phyloP scores from a whole-genome alignment of 495 filamentous ascomycete species.

The Amphirosellinia nigrospora region DNA sequence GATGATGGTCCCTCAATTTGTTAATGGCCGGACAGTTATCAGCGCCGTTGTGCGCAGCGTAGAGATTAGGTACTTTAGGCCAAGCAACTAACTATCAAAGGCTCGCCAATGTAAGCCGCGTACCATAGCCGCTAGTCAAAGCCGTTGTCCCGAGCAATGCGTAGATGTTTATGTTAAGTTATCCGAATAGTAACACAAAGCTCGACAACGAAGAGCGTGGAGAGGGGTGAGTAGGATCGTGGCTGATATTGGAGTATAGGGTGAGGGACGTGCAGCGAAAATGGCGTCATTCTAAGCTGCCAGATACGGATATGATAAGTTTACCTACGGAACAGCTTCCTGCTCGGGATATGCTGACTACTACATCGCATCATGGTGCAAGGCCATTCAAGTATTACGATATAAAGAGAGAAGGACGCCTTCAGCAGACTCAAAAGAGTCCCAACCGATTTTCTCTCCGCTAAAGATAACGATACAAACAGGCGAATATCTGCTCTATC shows the following conservation, averaged over 20 bases:
- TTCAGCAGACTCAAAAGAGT: neutral
- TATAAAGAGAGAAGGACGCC: neutral
- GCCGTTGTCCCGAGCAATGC: neutral
- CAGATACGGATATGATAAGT: neutral
- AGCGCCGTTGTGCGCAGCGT: neutral
- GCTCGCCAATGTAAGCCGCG: neutral
- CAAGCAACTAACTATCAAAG: conserved; percentile 8
- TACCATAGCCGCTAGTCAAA: neutral
- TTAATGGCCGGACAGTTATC: neutral
- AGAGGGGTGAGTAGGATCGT: neutral
- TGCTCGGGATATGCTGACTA: neutral
- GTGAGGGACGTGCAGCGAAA: neutral
- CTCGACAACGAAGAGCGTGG: neutral
- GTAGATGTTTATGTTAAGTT: neutral
- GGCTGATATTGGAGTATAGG: neutral
- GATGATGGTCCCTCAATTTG: neutral
- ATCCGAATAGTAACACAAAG: neutral
- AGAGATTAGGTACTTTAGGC: neutral
- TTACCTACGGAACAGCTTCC: neutral
- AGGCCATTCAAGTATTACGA: neutral
- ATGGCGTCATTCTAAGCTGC: conserved; percentile 12
- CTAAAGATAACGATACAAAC: neutral
- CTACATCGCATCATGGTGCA: neutral
- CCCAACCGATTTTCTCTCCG: neutral
- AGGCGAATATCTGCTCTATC: neutral